Base-by-base conservation (phyloP, 768 basidiomycete genomes). In the Tricholoma terreum region DNA sequence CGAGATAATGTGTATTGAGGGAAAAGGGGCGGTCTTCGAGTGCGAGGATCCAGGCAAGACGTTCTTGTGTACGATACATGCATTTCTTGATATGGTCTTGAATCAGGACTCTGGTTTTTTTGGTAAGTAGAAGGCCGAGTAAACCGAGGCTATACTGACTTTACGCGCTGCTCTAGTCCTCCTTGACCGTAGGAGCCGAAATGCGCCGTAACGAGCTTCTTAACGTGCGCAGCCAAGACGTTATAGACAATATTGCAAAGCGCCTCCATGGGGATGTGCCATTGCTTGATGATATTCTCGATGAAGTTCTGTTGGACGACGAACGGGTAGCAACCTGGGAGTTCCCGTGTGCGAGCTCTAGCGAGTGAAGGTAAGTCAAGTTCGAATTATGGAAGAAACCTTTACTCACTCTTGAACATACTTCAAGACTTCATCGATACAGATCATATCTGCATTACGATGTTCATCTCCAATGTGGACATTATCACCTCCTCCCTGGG, bases 301-400 rank as follows among this genome's bases (percentile, higher is more conserved):
- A 90, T 85, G 58, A 80, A 85, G 0, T 67, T 64, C 9, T 75
- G 67, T 49, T 84, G 81, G 0, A 90, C 84, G 0, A 84, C 72
- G 58, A 85, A 89, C 0, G 88, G 87, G 58, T 83, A 86, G 58
- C 80, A 78, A 12, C 81, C 84, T 0, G 87, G 88, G 0, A 90
- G 77, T 62, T 90, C 88, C 1, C 90, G 81, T 0, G 87, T 85
- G 3, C 84, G 78, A 1, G 89, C 82, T 19, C 90, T 91, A 55
- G 10, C 38, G 31, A 52, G 40, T 14, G 24, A 52, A 30, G 33
- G 8, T 14, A 51, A 6, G 12, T 9, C 1, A 38, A 40, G 7
- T 21, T 27, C 12, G 3, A 17, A 57, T 17, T 12, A 19, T 35
- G 19, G 4, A 0, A 11, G 10, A 33, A 4, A 45, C 21, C 10